phyloP scores from a whole-genome alignment of 73 alveolate genomes.

The Blepharisma japonicum region DNA sequence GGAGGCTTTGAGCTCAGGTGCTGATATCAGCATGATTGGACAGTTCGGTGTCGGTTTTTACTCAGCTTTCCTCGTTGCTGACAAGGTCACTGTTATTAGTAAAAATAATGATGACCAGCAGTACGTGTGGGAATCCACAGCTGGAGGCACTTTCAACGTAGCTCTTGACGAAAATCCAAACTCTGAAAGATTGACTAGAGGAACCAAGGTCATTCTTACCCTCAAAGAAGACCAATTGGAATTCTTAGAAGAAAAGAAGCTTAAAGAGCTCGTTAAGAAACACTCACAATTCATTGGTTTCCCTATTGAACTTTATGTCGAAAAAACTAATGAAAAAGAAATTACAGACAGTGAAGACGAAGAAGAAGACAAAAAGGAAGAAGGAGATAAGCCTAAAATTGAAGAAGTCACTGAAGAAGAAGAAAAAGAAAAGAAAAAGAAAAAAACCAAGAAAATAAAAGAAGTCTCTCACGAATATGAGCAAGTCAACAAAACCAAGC shows the following conservation, averaged over 20 bases:
- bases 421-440: constrained; percentile 84
- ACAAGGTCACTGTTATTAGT: constrained; percentile 92
- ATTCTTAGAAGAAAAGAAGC: constrained; percentile 94
- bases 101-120: constrained; percentile 93
- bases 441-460: constrained; percentile 96
- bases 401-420: constrained; percentile 78
- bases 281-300: constrained; percentile 98
- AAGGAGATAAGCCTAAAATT: constrained; percentile 29
- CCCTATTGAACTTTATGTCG: constrained; percentile 96
- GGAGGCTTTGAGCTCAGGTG: constrained; percentile 99
- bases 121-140: constrained; percentile 98
- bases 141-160: constrained; percentile 97
- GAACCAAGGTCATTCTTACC: constrained; percentile 93
- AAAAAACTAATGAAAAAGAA: constrained; percentile 97
- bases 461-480: constrained; percentile 98
- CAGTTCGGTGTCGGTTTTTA: constrained; percentile 99
- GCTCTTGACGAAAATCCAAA: constrained; percentile 72
- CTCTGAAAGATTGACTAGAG: constrained; percentile 86
- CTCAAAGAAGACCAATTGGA: constrained; percentile 98
- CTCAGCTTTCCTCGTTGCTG: constrained; percentile 98
- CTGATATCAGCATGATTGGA: constrained; percentile 99
- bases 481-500: constrained; percentile 99
- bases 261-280: constrained; percentile 97
- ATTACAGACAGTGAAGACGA: constrained; percentile 97
- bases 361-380: constrained; percentile 64